A percentile compares a stretch with the other conserved stretches of the same genome.
Evolutionary conservation across 1,139 yeast genomes (phyloP).

Genomic region (Eremothecium gossypii): DNA sequence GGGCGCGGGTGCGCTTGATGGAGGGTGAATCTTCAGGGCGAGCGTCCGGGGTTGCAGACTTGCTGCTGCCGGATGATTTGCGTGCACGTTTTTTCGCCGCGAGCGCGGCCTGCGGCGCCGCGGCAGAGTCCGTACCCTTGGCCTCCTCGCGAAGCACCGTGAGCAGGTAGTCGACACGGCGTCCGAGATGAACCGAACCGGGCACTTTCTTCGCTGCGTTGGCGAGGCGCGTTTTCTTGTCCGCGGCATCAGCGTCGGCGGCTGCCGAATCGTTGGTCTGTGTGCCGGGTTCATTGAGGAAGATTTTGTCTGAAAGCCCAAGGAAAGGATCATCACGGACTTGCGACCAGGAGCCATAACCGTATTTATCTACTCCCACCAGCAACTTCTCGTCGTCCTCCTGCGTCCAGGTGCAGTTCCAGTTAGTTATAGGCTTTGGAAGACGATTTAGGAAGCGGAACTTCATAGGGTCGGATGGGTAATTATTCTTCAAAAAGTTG

Average conservation of each 20-base stretch:
- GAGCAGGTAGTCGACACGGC: slow-evolving; percentile 83
- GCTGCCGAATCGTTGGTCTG: slow-evolving; percentile 1
- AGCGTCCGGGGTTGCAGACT: slow-evolving; percentile 10
- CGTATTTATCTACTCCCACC: slow-evolving; percentile 84
- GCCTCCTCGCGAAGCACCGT: slow-evolving; percentile 42
- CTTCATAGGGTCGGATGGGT: slow-evolving; percentile 41
- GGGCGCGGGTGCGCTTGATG: slow-evolving; percentile 3
- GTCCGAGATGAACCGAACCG: slow-evolving; percentile 86
- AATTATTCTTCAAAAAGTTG: slow-evolving; percentile 27
- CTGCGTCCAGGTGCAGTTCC: slow-evolving; percentile 83
- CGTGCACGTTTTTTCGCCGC: slow-evolving; percentile 9
- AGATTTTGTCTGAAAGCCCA: slow-evolving; percentile 77
- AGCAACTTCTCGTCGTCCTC: slow-evolving; percentile 80
- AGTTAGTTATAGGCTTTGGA: slow-evolving; percentile 79
- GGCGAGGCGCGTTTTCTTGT: slow-evolving; percentile 21
- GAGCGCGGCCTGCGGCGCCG: slow-evolving; percentile 11
- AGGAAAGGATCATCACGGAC: slow-evolving; percentile 92
- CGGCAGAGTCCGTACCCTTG: slow-evolving; percentile 17
- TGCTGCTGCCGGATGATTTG: slow-evolving; percentile 8
- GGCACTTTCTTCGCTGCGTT: slow-evolving; percentile 57
- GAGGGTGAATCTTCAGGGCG: slow-evolving; percentile 6
- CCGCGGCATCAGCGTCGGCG: slow-evolving; percentile 4
- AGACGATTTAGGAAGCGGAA: slow-evolving; percentile 46
- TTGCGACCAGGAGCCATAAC: slow-evolving; percentile 92
- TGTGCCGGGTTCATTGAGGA: slow-evolving; percentile 37